A percentile compares a stretch with the other conserved stretches of the same genome.
Evolutionary conservation across 345 rosid genomes (phyloP).

Genomic region (Chamaenerion angustifolium): DNA sequence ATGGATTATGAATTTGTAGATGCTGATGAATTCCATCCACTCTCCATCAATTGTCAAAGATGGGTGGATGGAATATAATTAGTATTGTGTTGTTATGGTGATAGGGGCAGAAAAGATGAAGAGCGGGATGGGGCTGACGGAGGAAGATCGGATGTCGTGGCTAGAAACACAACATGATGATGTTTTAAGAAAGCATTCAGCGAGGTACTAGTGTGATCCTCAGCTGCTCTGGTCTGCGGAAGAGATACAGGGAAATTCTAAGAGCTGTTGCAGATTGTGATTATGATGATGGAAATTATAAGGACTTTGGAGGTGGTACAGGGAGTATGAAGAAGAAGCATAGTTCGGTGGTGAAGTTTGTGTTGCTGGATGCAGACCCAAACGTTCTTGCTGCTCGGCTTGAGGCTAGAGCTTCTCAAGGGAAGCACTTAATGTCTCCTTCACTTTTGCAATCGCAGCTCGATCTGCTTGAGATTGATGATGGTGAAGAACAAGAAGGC

Average conservation of each 20-base stretch:
- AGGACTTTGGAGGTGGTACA: too few relatives aligned
- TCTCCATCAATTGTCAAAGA: slow-evolving; percentile 45
- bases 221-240: slow-evolving; percentile 63
- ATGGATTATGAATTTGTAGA: slow-evolving; percentile 55
- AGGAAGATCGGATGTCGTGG: slow-evolving; percentile 84
- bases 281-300: slow-evolving; percentile 21
- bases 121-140: slow-evolving; percentile 55
- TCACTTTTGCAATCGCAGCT: slow-evolving; percentile 69
- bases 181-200: slow-evolving; percentile 23
- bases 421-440: slow-evolving; percentile 70
- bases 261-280: slow-evolving; percentile 21
- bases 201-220: slow-evolving; percentile 33
- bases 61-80: neutral
- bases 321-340: slow-evolving; percentile 25
- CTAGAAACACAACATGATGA: slow-evolving; percentile 38
- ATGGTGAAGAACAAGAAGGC: slow-evolving; percentile 9
- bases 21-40: slow-evolving; percentile 77
- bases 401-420: slow-evolving; percentile 40
- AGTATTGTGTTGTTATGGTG: neutral
- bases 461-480: slow-evolving; percentile 52
- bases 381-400: slow-evolving; percentile 46
- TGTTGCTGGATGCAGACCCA: slow-evolving; percentile 42
- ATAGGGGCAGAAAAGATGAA: slow-evolving; percentile 50
- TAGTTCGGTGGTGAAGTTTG: slow-evolving; percentile 32
- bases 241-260: slow-evolving; percentile 57